phyloP scores from a whole-genome alignment of 306 rosid species.

The Chamaecrista fasciculata region DNA sequence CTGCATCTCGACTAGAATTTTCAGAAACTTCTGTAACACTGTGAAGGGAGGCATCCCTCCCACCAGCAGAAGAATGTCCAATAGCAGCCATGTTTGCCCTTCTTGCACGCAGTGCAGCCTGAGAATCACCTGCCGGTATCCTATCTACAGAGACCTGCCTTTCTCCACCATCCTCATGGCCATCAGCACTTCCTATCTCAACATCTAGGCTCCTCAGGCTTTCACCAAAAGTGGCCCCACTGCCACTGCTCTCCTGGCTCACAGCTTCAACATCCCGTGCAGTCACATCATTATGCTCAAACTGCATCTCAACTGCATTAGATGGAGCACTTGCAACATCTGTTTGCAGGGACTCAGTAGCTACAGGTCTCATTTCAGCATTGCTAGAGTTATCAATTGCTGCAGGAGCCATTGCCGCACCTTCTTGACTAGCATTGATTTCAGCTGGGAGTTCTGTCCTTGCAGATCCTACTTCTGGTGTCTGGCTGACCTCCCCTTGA shows the following conservation, averaged over 20 bases:
- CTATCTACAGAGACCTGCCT: conserved; percentile 83
- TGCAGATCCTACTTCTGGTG: conserved; percentile 47
- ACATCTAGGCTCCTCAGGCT: conserved; percentile 97
- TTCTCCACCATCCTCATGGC: conserved; percentile 93
- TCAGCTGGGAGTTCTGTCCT: conserved; percentile 53
- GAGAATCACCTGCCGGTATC: conserved; percentile 63
- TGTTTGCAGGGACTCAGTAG: conserved; percentile 47
- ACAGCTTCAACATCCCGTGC: conserved; percentile 94
- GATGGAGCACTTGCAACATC: conserved; percentile 49
- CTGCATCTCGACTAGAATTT: conserved; percentile 89
- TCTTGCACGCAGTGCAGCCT: conserved; percentile 70
- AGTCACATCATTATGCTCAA: conserved; percentile 72
- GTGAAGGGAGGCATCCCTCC: conserved; percentile 84
- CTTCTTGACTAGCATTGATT: conserved; percentile 49
- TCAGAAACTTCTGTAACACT: conserved; percentile 94
- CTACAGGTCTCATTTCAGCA: conserved; percentile 50
- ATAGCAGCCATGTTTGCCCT: conserved; percentile 59
- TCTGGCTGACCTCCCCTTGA: conserved; percentile 48
- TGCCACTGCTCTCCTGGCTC: conserved; percentile 96
- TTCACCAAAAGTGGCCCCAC: conserved; percentile 97
- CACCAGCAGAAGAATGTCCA: conserved; percentile 65
- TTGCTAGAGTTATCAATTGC: conserved; percentile 36
- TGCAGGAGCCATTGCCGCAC: conserved; percentile 33
- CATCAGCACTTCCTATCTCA: conserved; percentile 97
- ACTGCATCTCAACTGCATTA: conserved; percentile 81